phyloP scores from a whole-genome alignment of 371 early-diverging fungal genomes.

The Mucor lusitanicus region DNA sequence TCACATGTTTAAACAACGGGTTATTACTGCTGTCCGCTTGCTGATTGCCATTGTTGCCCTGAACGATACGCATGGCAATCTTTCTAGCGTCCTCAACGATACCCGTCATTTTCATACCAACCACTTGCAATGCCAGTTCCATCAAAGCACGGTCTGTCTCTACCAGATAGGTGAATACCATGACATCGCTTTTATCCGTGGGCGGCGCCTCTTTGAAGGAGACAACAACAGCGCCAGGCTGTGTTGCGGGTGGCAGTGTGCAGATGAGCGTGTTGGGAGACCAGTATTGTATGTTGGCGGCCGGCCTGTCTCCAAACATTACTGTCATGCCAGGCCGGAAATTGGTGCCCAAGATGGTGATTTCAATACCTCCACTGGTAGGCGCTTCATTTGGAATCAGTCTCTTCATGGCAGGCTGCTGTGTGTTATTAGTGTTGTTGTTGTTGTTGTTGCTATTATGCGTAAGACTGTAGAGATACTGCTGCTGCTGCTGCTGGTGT shows the following conservation, averaged over 20 bases:
- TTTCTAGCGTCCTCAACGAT: constrained; percentile 73
- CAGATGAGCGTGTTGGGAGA: constrained; percentile 80
- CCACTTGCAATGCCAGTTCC: constrained; percentile 86
- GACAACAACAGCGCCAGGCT: constrained; percentile 80
- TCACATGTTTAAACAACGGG: background rate
- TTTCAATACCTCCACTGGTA: constrained; percentile 80
- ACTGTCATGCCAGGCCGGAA: constrained; percentile 70
- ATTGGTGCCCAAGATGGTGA: constrained; percentile 79
- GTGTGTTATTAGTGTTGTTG: background rate
- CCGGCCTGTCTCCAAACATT: constrained; percentile 62
- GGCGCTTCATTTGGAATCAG: constrained; percentile 82
- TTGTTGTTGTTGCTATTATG: background rate
- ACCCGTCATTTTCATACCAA: constrained; percentile 83
- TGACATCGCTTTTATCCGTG: constrained; percentile 51
- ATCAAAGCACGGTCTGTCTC: constrained; percentile 86
- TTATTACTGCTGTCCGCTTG: background rate
- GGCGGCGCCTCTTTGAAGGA: constrained; percentile 67
- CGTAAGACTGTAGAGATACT: constrained; percentile 12
- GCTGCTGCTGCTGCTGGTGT: constrained; percentile 3
- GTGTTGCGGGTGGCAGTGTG: constrained; percentile 74
- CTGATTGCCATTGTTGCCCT: constrained; percentile 32
- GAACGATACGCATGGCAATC: constrained; percentile 77
- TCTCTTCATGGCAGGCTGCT: constrained; percentile 44
- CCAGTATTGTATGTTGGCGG: constrained; percentile 69
- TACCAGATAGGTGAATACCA: constrained; percentile 62